Evolutionary conservation across 352 stramenopile species (phyloP).

Genomic region (Pythium sukuiense): DNA sequence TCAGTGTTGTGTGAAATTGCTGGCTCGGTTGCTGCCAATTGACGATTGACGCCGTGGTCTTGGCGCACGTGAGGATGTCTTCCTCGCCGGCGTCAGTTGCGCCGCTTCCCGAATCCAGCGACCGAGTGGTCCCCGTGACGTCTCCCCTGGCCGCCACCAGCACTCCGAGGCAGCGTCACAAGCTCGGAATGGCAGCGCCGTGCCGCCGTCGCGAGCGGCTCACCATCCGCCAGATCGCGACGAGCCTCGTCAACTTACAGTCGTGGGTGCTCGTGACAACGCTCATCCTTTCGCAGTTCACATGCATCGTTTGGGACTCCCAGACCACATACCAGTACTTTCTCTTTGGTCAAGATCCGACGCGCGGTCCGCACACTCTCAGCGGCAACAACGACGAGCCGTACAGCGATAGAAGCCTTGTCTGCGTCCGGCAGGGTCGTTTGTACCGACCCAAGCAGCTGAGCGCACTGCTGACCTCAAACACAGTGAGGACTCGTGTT

Average conservation of each 20-base stretch:
- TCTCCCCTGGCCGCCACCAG: no score
- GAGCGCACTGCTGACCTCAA: slow-evolving; percentile 28
- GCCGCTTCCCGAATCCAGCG: not conserved
- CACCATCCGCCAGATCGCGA: not conserved
- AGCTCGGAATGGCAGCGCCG: not conserved
- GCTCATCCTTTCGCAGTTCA: slow-evolving; percentile 17
- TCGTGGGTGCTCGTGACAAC: slow-evolving; percentile 10
- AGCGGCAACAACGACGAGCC: slow-evolving; percentile 46
- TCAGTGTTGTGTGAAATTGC: no score
- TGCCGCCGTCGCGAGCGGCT: not conserved
- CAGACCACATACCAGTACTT: slow-evolving; percentile 23
- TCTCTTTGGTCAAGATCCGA: slow-evolving; percentile 28
- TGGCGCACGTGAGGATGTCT: no score
- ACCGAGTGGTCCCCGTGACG: no score
- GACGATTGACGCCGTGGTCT: no score
- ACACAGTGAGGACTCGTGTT: not conserved
- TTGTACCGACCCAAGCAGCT: slow-evolving; percentile 42
- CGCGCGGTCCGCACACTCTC: slow-evolving; percentile 1
- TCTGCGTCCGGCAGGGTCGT: slow-evolving; percentile 40
- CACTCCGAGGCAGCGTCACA: not conserved
- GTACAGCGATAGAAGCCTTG: slow-evolving; percentile 45
- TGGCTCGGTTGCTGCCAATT: no score
- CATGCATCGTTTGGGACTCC: slow-evolving; percentile 37
- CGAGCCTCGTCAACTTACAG: slow-evolving; percentile 3
- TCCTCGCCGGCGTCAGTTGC: not conserved